Base-by-base conservation (phyloP, 2,329 filamentous ascomycete species). In the Fusarium penzigii region DNA sequence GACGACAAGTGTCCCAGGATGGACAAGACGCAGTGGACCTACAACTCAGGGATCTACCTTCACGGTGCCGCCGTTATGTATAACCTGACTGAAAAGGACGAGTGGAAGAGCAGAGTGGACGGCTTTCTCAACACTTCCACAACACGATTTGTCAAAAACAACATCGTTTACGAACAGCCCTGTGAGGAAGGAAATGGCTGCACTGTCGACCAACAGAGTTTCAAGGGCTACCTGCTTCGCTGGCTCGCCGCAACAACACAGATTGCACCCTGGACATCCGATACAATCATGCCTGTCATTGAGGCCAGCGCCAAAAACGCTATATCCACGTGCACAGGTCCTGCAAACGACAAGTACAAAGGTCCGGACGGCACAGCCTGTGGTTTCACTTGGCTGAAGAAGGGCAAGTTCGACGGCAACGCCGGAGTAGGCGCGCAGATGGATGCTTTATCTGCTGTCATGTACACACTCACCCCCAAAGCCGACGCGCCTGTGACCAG, bases 21-120 rank as follows among this genome's bases (percentile, higher is more conserved):
- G 58, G 82, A 84, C 69, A 77, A 79, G 58, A 72, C 79, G 2
- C 84, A 87, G 62, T 88, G 84, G 74, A 84, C 85, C 1, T 87
- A 88, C 65, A 85, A 84, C 50, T 80, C 83, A 9, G 86, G 80
- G 2, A 74, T 85, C 16, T 75, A 86, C 25, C 65, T 86, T 4
- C 78, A 84, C 52, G 87, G 87, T 1, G 78, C 79, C 1, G 86
- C 86, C 1, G 84, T 82, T 55, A 82, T 90, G 80, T 90, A 87
- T 68, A 88, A 89, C 65, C 46, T 80, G 76, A 83, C 80, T 36
- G 72, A 81, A 25, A 79, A 77, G 41, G 72, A 72, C 40, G 59
- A 72, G 2, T 90, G 87, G 87, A 75, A 77, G 46, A 63, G 68
- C 0, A 79, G 80, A 5, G 67, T 86, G 17, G 70, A 84, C 34